Base-by-base conservation (phyloP, 306 rosid species). In the Quercus variabilis region DNA sequence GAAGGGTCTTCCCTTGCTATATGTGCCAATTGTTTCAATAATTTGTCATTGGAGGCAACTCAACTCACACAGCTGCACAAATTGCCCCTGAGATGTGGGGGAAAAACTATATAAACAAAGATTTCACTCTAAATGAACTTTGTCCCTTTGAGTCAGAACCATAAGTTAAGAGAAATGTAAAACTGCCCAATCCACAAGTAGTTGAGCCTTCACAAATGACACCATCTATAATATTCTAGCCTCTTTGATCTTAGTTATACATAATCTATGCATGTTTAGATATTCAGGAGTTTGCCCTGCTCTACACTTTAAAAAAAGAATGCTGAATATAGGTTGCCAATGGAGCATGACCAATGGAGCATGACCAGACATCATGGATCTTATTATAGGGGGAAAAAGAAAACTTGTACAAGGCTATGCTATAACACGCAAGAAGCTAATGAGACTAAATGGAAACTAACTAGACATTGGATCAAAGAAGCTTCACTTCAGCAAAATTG, bases 11-110 rank as follows among this genome's bases (percentile, higher is more conserved):
- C 70, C n/a, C 55, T 74, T 81, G 55, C 81, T 72, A 65, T 65
- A 78, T 55, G 78, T 68, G 60, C 51, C 23, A 67, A 4, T 7
- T 28, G 46, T 77, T 52, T 52, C 76, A 55, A 54, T 23, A 11
- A 58, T 26, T 79, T 52, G 52, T 46, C 4, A 19, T 78, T 65
- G 78, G 54, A 30, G 84, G 56, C 57, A 58, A 73, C 56, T 62
- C n/a, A 15, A 63, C 51, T 85, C 89, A 91, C 49, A 88, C 93
- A 35, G 82, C 88, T 62, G 93, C 91, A 83, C 97, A 91, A 69
- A 89, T 71, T 74, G 90, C 80, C 58, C 93, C 97, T 91, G 87
- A 79, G 82, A 84, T 14, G 69, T 69, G 30, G 41, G 38, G 41
- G 69, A 62, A 55, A 73, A 80, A 78, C 57, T 18, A 71, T 10